Base-by-base conservation (phyloP, 1,284 basidiomycete species). In the Ganoderma lingzhi region DNA sequence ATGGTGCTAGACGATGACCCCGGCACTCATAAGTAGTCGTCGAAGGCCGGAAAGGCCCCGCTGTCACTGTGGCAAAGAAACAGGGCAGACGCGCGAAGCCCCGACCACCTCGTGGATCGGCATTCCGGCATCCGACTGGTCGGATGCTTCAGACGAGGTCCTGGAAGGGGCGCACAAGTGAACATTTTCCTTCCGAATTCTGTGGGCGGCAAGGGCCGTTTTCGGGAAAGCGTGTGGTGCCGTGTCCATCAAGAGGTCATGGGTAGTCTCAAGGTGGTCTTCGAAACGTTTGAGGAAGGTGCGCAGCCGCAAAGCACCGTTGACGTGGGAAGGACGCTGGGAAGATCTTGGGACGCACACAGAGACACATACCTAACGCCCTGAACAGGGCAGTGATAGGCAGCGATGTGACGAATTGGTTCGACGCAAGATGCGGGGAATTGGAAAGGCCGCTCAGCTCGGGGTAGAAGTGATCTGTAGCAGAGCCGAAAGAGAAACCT, bases 71-170 rank as follows among this genome's bases (percentile, higher is more conserved):
- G 53, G 30, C 53, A 35, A 32, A 6, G 30, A 56, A 56, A 15
- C 53, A 35, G 53, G 12, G 30, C 53, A 17, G 53, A 30, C 53
- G 53, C 53, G 53, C 30, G 53, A 56, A 56, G 53, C 30, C 53
- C 30, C 9, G 30, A 0, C 53, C 48, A 51, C 48, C 48, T 51
- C 48, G 48, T 51, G 48, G 1, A 51, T 28, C 48, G 23, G 23
- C 23, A 12, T 23, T 10, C 28, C 12, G 5, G 28, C 48, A 23
- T 51, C 48, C 48, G 48, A 51, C 48, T 51, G 48, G 48, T 28
- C 48, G 23, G 48, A 28, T 23, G 23, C 9, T 14, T 51, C 10
- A 12, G 28, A 28, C 23, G 45, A 10, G n/a, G n/a, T 10, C 6
- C 0, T 23, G 45, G 45, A 51, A 28, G 48, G 48, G 3, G 12